Evolutionary conservation across 2,329 filamentous ascomycete genomes (phyloP).

Genomic region (Emericellopsis cladophorae): DNA sequence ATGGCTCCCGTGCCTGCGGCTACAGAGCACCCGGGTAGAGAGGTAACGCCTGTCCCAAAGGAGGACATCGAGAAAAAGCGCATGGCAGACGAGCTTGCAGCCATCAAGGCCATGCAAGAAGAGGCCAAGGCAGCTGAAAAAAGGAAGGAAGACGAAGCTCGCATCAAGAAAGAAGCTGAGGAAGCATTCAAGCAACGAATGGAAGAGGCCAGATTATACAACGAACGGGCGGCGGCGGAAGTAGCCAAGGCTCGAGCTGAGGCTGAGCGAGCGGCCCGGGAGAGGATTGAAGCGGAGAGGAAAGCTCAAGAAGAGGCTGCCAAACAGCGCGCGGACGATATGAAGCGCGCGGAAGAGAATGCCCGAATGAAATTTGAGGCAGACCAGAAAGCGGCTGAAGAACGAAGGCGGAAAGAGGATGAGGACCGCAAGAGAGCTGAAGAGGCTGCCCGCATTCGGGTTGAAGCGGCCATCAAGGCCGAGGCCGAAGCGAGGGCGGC

Average conservation of each 20-base stretch:
- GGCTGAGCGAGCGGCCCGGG: slow-evolving; percentile 28
- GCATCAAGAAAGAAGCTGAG: slow-evolving; percentile 33
- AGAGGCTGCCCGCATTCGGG: slow-evolving; percentile 24
- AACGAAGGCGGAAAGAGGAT: slow-evolving; percentile 24
- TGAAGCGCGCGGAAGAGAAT: slow-evolving; percentile 21
- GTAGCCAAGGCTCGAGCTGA: slow-evolving; percentile 33
- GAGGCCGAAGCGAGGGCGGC: slow-evolving; percentile 27
- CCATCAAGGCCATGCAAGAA: slow-evolving; percentile 32
- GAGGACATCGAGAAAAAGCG: slow-evolving; percentile 44
- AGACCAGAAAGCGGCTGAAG: slow-evolving; percentile 29
- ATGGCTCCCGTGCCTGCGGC: slow-evolving; percentile 26
- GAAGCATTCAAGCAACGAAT: slow-evolving; percentile 25
- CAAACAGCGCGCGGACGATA: slow-evolving; percentile 19
- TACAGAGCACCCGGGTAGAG: slow-evolving; percentile 24
- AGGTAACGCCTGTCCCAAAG: slow-evolving; percentile 24
- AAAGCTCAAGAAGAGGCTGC: slow-evolving; percentile 33
- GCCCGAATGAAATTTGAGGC: slow-evolving; percentile 24
- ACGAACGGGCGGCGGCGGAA: slow-evolving; percentile 32
- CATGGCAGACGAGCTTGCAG: slow-evolving; percentile 46
- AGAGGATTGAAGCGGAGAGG: slow-evolving; percentile 29
- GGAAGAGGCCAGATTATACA: slow-evolving; percentile 25
- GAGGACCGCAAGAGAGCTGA: slow-evolving; percentile 25
- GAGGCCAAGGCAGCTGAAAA: slow-evolving; percentile 30
- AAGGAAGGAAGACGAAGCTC: slow-evolving; percentile 28
- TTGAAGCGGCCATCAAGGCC: slow-evolving; percentile 28